Percentiles rank a stretch among this genome's conserved stretches.
Evolutionary conservation across 192 early-diverging fungal genomes (phyloP).

Genomic region (Haplosporangium gracile): DNA sequence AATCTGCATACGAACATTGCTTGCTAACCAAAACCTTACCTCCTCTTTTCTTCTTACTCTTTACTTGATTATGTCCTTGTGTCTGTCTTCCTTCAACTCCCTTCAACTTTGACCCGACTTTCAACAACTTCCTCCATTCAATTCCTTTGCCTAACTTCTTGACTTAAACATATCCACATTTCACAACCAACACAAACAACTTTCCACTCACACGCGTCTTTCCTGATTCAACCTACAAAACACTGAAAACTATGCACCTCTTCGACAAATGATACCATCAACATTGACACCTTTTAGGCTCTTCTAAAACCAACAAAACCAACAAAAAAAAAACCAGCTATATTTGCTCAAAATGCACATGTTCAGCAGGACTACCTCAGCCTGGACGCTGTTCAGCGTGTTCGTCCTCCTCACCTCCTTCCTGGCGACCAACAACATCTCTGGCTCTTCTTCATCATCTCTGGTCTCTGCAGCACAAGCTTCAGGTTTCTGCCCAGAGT

Average conservation of each 20-base stretch:
- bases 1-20: background rate
- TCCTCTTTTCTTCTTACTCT: background rate
- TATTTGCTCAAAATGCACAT: background rate
- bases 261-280: background rate
- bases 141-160: background rate
- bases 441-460: background rate
- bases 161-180: no score
- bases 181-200: background rate
- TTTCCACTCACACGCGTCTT: background rate
- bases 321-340: background rate
- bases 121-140: background rate
- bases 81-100: background rate
- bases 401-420: constrained; percentile 13
- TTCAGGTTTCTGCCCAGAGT: constrained; percentile 46
- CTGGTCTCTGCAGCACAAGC: constrained; percentile 15
- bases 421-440: background rate
- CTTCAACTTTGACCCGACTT: background rate
- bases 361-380: background rate
- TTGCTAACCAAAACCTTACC: constrained; percentile 15
- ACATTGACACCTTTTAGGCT: background rate
- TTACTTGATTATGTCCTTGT: background rate
- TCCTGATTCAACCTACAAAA: background rate
- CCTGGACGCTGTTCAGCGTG: constrained; percentile 2
- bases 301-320: background rate
- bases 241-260: background rate